Evolutionary conservation across 2,329 filamentous ascomycete genomes (phyloP), one percentile per base, ranked within the genome.

Genomic region (Paecilomyces fulvus): DNA sequence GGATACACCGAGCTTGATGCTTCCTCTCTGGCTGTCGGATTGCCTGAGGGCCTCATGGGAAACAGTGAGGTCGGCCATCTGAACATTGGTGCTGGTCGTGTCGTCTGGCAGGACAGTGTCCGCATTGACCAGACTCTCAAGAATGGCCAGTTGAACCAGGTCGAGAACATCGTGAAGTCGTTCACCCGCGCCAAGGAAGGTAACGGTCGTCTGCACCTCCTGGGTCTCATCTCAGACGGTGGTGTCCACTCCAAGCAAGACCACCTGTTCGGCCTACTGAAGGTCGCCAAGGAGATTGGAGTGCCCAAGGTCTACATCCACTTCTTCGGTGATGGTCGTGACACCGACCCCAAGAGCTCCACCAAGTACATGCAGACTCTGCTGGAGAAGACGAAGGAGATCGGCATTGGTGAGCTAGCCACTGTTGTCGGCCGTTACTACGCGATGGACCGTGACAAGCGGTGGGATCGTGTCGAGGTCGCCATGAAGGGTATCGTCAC

Each of bases 361-460:
- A 86, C 85, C 51, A 88, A 82, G 52, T 96, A 96, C 77, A 86
- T 99, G 84, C 80, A 96, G 76, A 84, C 92, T 72, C 82, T 99
- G 33, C 75, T 96, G 59, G 84, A 88, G 57, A 88, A 86, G 65
- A 84, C 83, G 62, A 85, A 94, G 76, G 90, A 97, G 74, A 83
- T 95, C 63, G 92, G 90, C 49, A 76, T 87, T 61, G 94, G 92
- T 63, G 83, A 96, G 75, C 83, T 99, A 62, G 92, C 90, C 30
- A 96, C 94, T 37, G 83, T 97, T 51, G 92, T 97, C 59, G 94
- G 94, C 59, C 86, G 92, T 65, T 99, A 97, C 85, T 99, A 89
- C 75, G 90, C 91, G 76, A 99, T 99, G 94, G 94, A 99, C 80
- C 92, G 94, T 65, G 94, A 99, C 75, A 97, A 97, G 90, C 86